These are phyloP conservation scores for Xerocomellus amylosporus DNA, from an alignment of 768 basidiomycete genomes.

Conservation along the genomic window DNA sequence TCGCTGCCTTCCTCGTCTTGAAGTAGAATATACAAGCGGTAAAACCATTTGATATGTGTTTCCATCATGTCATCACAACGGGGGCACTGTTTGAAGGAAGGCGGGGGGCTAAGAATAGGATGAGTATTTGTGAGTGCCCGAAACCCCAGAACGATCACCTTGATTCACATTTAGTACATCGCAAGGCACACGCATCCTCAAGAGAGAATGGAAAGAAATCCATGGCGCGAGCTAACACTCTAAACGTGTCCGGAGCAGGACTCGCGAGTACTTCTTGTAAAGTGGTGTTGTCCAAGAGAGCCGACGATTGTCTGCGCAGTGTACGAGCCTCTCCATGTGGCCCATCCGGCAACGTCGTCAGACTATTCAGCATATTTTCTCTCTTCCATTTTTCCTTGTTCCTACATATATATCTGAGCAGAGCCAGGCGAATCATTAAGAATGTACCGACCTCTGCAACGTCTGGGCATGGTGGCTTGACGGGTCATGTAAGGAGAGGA, in stretches of 20 bases:
- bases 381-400: conserved; percentile 34
- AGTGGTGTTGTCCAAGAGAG: conserved; percentile 15
- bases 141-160: conserved; percentile 37
- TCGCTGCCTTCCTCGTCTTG: conserved; percentile 46
- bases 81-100: conserved; percentile 43
- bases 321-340: conserved; percentile 4
- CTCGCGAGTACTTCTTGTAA: conserved; percentile 38
- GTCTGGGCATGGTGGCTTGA: conserved; percentile 16
- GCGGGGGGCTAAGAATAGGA: conserved; percentile 40
- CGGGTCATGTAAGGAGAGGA: conserved; percentile 17
- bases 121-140: background rate
- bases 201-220: conserved; percentile 57
- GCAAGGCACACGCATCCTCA: conserved; percentile 44
- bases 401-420: conserved; percentile 19
- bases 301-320: background rate
- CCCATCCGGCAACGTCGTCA: background rate
- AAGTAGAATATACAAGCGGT: conserved; percentile 48
- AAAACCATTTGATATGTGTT: conserved; percentile 47
- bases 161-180: conserved; percentile 52
- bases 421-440: background rate
- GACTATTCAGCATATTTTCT: conserved; percentile 17
- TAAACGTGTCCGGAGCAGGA: conserved; percentile 38
- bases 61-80: conserved; percentile 53
- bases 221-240: conserved; percentile 46
- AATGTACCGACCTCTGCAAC: conserved; percentile 21